These are phyloP conservation scores for Luvunga scandens DNA, from an alignment of 345 rosid species.

Conservation along the genomic window DNA sequence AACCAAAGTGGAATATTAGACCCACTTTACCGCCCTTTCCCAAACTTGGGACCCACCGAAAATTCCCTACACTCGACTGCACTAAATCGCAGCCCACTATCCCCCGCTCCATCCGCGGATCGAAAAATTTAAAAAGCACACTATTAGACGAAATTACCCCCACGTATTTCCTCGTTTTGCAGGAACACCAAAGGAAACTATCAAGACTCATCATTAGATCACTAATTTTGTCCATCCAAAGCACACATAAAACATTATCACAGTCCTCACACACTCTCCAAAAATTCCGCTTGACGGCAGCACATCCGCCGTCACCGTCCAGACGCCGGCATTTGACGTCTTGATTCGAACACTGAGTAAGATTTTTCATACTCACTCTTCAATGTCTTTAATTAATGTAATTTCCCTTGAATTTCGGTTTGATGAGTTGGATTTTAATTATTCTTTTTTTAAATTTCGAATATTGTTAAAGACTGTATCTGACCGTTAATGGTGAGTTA, in stretches of 20 bases:
- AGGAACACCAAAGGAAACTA: not conserved
- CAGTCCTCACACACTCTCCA: not conserved
- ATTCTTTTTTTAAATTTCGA: slow-evolving; percentile 19
- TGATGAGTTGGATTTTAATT: slow-evolving; percentile 17
- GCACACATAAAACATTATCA: not conserved
- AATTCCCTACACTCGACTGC: not conserved
- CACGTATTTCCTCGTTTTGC: slow-evolving; percentile 1
- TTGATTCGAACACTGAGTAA: slow-evolving; percentile 20
- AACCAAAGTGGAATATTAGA: not conserved
- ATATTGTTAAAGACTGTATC: slow-evolving; percentile 1
- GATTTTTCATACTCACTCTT: slow-evolving; percentile 6
- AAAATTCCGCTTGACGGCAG: slow-evolving; percentile 4
- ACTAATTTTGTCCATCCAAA: not conserved
- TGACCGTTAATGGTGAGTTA: slow-evolving; percentile 40
- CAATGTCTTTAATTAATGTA: not conserved
- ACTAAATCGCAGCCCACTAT: slow-evolving; percentile 15
- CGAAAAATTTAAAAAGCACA: slow-evolving; percentile 15
- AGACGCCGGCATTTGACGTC: slow-evolving; percentile 37
- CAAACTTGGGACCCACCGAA: slow-evolving; percentile 3
- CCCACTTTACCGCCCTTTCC: not conserved
- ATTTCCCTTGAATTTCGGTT: slow-evolving; percentile 24
- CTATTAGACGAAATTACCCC: slow-evolving; percentile 33
- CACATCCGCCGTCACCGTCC: slow-evolving; percentile 17
- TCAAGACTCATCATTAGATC: slow-evolving; percentile 12
- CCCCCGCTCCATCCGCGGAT: slow-evolving; percentile 38